Evolutionary conservation across 2,329 filamentous ascomycete genomes (phyloP), one percentile per base, ranked within the genome.

Genomic region (Torrubiellomyces zombiae): DNA sequence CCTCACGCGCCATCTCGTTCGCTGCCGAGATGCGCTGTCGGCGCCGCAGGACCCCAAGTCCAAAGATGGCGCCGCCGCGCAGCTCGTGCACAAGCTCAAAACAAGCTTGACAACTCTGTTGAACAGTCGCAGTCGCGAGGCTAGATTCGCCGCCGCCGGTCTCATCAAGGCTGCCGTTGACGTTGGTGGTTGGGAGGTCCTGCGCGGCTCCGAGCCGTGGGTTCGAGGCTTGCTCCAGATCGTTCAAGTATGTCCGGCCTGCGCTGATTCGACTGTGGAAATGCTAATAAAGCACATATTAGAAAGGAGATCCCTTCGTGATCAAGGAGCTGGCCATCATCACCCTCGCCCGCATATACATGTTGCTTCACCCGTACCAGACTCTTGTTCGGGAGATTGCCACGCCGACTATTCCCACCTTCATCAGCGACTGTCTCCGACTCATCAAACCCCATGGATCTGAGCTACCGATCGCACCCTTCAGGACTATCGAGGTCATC

Each of bases 321-420:
- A 73, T 73, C 17, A 91, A 89, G 44, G 77, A 77, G 44, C 50
- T 94, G 30, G 70, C 69, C 36, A 58, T 93, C 24, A 66, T 89
- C 32, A 70, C 79, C 9, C 56, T 94, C 32, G 78, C 79, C 12
- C 75, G 78, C 41, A 83, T 94, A 37, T 94, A 89, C 53, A 64
- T 72, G 37, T 65, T 89, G 18, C 76, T 85, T 20, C 79, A 83
- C 42, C 70, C 75, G 18, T 83, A 83, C 43, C 80, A 77, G 31
- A 89, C 81, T 7, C 59, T 94, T 26, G 62, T 86, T 21, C 67
- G 86, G 38, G 85, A 94, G 45, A 80, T 94, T 32, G 85, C 79
- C 1, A 92, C 83, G 0, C 82, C 82, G 3, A 79, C 71, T 3
- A 55, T 94, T 12, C 71, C 80, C 2, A 55, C 65, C 2, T 92